Base-by-base conservation (phyloP, 75 land plant species). In the Selaginella tamariscina region DNA sequence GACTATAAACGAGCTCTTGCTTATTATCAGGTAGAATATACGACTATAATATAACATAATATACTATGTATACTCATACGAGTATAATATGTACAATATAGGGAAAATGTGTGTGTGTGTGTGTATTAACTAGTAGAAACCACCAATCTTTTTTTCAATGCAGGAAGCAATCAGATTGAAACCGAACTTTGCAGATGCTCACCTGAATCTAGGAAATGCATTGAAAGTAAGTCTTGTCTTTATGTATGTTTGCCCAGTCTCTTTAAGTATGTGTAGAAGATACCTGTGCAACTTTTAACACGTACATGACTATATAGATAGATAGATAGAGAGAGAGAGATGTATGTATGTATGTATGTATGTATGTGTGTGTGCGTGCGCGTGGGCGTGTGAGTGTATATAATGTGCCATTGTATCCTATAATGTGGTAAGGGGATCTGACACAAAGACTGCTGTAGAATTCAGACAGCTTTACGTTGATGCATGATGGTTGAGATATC, bases 161-260 rank as follows among this genome's bases (percentile, higher is more conserved):
- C 80, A 95, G 99, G 99, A 95, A 80, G 99, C 97, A 23, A 79
- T 91, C 13, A 74, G 80, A 29, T 74, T 81, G 1, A 91, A 88
- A 69, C 99, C 99, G 1, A 79, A 73, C 63, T 91, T 91, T 78
- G 73, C 89, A 55, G 99, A 95, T 81, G 99, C 97, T 24, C 82
- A 81, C 33, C 59, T 91, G 65, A 95, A 91, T 62, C 79, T 78
- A 67, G 99, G 97, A 26, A 95, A 87, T 84, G 86, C 86, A 1
- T 80, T 85, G 32, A 95, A 95, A 94, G 99, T 95, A 75, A 74
- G 80, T 21, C 44, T 24, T 72, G 24, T 33, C 1, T 1, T 1
- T 68, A 20, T 18, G 1, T 68, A 9, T 21, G 9, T 60, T 9
- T 60, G n/a, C 24, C 24, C 21, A 21, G 8, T 5, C 22, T 60